Percentiles rank a stretch among this genome's conserved stretches.
These are phyloP conservation scores for Yarrowia deformans DNA, from an alignment of 805 yeast species.

Conservation along the genomic window DNA sequence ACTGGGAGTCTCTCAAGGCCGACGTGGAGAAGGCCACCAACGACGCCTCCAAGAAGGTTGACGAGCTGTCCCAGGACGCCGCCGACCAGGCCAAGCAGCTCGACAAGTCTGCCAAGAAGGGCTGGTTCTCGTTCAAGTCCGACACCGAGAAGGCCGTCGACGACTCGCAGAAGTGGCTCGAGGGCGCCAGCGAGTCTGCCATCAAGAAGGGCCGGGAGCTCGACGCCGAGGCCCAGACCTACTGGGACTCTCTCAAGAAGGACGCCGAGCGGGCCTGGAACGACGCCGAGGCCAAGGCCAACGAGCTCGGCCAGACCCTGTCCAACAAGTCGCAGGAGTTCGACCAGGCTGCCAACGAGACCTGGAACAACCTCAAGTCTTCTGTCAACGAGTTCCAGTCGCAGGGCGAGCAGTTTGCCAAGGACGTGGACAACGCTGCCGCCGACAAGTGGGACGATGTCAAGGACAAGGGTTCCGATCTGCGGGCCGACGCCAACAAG, in stretches of 20 bases:
- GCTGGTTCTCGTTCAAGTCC: conserved; percentile 31
- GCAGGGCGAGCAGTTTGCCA: conserved; percentile 35
- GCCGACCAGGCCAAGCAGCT: conserved; percentile 32
- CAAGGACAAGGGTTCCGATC: conserved; percentile 16
- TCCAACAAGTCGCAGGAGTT: conserved; percentile 33
- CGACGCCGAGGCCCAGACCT: conserved; percentile 31
- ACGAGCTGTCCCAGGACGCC: conserved; percentile 19
- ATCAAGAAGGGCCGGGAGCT: conserved; percentile 30
- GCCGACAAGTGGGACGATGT: conserved; percentile 22
- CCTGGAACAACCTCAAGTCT: conserved; percentile 30
- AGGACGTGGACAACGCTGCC: conserved; percentile 34
- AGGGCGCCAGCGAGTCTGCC: conserved; percentile 10
- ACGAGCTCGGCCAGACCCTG: conserved; percentile 16
- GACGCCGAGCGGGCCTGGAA: conserved; percentile 11
- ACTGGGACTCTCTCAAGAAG: conserved; percentile 34
- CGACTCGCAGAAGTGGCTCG: conserved; percentile 39
- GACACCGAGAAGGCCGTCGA: conserved; percentile 40
- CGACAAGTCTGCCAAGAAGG: conserved; percentile 39
- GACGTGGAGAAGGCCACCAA: conserved; percentile 27
- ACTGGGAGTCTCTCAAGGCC: conserved; percentile 39
- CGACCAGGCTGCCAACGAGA: conserved; percentile 30
- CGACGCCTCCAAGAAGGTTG: conserved; percentile 24
- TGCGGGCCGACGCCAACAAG: conserved; percentile 28
- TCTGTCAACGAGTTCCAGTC: conserved; percentile 24
- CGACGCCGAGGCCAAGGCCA: conserved; percentile 20